Evolutionary conservation across 2,329 filamentous ascomycete genomes (phyloP).

Genomic region (Alternaria gaisen): DNA sequence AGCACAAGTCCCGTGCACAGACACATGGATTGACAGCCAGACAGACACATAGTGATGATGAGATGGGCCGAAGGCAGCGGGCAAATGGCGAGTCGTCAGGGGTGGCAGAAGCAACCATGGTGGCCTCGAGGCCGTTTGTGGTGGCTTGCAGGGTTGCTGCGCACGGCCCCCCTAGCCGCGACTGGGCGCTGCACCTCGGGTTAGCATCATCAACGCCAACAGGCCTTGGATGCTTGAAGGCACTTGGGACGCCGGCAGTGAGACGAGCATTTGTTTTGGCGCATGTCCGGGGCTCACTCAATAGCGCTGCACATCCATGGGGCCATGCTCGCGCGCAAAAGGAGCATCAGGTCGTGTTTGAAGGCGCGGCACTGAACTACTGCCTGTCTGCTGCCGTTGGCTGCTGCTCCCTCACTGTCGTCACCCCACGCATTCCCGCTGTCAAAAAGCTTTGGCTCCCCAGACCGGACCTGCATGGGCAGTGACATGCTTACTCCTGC

Average conservation of each 20-base stretch:
- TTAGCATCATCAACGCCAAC: constrained; percentile 9
- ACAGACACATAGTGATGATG: too few species aligned
- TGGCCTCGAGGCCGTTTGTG: constrained; percentile 15
- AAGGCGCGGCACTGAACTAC: constrained; percentile 10
- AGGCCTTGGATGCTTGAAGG: not conserved
- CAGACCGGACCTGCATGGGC: constrained; percentile 18
- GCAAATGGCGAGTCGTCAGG: not conserved
- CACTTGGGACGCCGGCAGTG: constrained; percentile 6
- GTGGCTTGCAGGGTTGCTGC: constrained; percentile 3
- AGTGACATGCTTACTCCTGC: constrained; percentile 20
- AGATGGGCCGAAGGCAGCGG: not conserved
- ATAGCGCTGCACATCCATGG: constrained; percentile 9
- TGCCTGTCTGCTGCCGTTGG: constrained; percentile 9
- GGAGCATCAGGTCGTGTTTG: constrained; percentile 17
- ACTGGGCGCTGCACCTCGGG: constrained; percentile 10
- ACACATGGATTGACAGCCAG: too few species aligned
- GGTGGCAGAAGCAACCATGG: constrained; percentile 12
- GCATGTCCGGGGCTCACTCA: constrained; percentile 10
- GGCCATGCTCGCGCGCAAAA: constrained; percentile 26
- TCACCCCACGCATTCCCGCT: constrained; percentile 31
- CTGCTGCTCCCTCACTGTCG: constrained; percentile 9
- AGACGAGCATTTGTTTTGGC: constrained; percentile 22
- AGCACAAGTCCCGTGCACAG: too few species aligned
- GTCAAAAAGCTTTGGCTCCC: constrained; percentile 18
- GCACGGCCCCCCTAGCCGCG: constrained; percentile 1